A percentile compares a stretch with the other conserved stretches of the same genome.
phyloP scores from a whole-genome alignment of 83 land plant species.

The Thuja plicata region DNA sequence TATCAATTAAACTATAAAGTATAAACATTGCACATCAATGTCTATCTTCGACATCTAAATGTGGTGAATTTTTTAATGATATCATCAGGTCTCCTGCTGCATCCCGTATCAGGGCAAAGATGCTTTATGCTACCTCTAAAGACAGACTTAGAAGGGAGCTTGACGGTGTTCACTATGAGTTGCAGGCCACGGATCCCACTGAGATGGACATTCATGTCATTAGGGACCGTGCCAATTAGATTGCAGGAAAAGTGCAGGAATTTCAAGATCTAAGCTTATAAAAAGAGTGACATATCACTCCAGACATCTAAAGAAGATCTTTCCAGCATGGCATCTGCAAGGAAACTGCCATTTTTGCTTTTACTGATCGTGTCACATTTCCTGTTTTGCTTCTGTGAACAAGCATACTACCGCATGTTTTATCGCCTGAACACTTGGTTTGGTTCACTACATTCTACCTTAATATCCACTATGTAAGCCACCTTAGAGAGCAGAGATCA shows the following conservation, averaged over 20 bases:
- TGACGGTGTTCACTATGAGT: slow-evolving; percentile 73
- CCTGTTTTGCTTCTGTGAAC: slow-evolving; percentile 1
- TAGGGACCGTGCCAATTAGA: slow-evolving; percentile 34
- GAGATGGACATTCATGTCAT: slow-evolving; percentile 73
- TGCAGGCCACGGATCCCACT: slow-evolving; percentile 76
- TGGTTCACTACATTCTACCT: not conserved
- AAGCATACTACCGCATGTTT: not conserved
- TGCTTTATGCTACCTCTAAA: slow-evolving; percentile 74
- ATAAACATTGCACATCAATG: not conserved
- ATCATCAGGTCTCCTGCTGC: slow-evolving; percentile 54
- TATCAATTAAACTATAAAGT: not conserved
- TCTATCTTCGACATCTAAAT: not conserved
- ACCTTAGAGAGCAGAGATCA: not conserved
- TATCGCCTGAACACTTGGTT: not conserved
- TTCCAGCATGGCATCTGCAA: not conserved
- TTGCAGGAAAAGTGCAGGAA: not conserved
- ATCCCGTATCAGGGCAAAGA: slow-evolving; percentile 63
- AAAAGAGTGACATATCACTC: slow-evolving; percentile 5
- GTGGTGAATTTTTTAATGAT: not conserved
- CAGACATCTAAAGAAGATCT: slow-evolving; percentile 6
- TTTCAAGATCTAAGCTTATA: not conserved
- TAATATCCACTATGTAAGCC: not conserved
- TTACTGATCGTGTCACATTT: not conserved
- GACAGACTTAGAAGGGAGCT: slow-evolving; percentile 62
- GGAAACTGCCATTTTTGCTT: slow-evolving; percentile 4